Base-by-base conservation (phyloP, 768 basidiomycete species). In the Strobilomyces echinocephalus region DNA sequence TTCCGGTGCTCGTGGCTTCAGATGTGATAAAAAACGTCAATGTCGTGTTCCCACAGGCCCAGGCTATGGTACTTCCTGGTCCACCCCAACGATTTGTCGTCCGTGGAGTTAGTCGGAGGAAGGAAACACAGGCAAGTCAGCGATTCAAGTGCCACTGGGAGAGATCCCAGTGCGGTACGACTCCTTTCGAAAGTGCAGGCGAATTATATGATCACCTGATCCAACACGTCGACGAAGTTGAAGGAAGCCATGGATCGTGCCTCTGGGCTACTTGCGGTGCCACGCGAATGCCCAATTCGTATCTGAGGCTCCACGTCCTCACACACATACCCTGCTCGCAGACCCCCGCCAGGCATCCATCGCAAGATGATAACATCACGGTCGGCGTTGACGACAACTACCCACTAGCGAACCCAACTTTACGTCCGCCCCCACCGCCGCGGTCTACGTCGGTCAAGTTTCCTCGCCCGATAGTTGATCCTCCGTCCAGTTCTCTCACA, bases 1-100 rank as follows among this genome's bases (percentile, higher is more conserved):
- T 81, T 53, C 79, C 81, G 11, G 66, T 91, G 41, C 79, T 94
- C 3, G 81, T 84, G 3, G 95, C 97, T 0, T 87, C 91, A 1
- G 95, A 99, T 41, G 90, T 97, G 46, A 97, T 99, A 69, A 95
- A 95, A 70, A 90, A 89, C 57, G 90, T 95, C 56, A 91, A 82
- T 46, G 72, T 81, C 10, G 87, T 94, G 26, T 95, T 93, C 63
- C 87, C 91, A 7, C 80, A 84, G 45, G 92, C 93, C 0, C 82
- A 85, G 60, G 92, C 95, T 1, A 91, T 91, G 84, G 90, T 95
- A 20, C 76, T 90, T 34, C 80, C 77, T 34, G 87, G 84, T 1
- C 79, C 82, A 6, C 77, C 81, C 5, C 86, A 85, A 59, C 78
- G 82, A 49, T 99, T 95, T 63, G 79, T 99, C 36, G 91, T 99